Evolutionary conservation across 1,139 yeast genomes (phyloP), one percentile per base, ranked within the genome.

Genomic region (Arxiozyma slooffiae): DNA sequence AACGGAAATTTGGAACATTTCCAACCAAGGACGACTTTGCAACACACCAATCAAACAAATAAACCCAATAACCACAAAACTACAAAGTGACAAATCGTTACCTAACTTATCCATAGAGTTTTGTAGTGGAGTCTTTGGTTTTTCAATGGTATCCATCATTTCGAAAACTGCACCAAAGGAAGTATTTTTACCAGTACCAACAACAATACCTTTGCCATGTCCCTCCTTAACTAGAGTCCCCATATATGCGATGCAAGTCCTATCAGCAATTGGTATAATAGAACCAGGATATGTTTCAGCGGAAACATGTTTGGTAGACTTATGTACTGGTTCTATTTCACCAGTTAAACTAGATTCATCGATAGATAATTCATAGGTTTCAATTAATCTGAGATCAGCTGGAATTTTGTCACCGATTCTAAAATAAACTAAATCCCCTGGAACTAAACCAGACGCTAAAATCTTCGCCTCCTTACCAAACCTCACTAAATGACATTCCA

Each of bases 331-430:
- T 48, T 81, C 77, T 48, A 87, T 87, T 69, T 92, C 98, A 52
- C 98, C 98, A 1, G 98, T 92, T 59, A 92, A 75, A 64, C 88
- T 88, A 68, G 94, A 82, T 69, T 92, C 97, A 69, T 90, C 97
- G 52, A 92, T 81, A 36, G 83, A 72, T 57, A 92, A 74, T 62
- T 88, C 92, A 22, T 80, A 84, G 1, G 95, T 80, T 53, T 84
- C 83, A 2, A 82, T 76, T 52, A 92, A 74, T 62, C 97, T 77
- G 42, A 90, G 71, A 68, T 92, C 97, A 0, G 97, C 97, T 1
- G 98, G 97, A 50, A 92, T 83, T 57, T 96, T 77, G 68, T 92
- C 98, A 59, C 98, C 98, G 51, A 88, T 92, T 41, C 81, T 68
- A 61, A 92, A 86, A 61, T 82, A 85, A 39, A 92, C 95, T 63